phyloP scores from a whole-genome alignment of 805 yeast species.

The Soucietia sequanensis region DNA sequence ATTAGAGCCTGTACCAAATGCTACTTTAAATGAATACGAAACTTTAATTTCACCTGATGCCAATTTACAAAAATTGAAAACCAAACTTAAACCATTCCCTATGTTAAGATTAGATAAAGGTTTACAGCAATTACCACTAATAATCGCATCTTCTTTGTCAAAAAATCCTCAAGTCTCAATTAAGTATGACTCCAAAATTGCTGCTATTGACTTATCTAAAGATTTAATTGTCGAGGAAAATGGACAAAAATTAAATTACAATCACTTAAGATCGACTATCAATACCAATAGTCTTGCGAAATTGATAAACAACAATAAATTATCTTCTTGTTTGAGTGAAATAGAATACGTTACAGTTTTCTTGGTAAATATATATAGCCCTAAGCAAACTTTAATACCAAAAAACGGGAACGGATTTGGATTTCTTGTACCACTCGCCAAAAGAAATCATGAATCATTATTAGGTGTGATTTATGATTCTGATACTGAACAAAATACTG shows the following conservation, averaged over 20 bases:
- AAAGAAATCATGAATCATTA: conserved; percentile 51
- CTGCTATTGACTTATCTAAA: conserved; percentile 15
- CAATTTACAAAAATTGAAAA: conserved; percentile 35
- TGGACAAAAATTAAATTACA: conserved; percentile 29
- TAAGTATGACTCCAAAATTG: conserved; percentile 24
- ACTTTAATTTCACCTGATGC: conserved; percentile 37
- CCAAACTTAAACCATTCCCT: conserved; percentile 51
- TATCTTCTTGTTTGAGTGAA: conserved; percentile 11
- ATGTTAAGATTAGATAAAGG: conserved; percentile 61
- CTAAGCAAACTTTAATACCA: conserved; percentile 33
- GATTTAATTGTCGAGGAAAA: conserved; percentile 12
- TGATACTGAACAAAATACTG: conserved; percentile 62
- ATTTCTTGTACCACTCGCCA: conserved; percentile 66
- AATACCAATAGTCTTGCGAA: conserved; percentile 41
- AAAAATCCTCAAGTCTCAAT: conserved; percentile 42
- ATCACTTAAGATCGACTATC: conserved; percentile 62
- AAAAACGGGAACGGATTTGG: conserved; percentile 71
- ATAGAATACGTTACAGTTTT: conserved; percentile 50
- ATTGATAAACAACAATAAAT: conserved; percentile 18
- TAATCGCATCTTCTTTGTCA: conserved; percentile 37
- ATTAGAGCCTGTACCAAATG: conserved; percentile 3
- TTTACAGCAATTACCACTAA: conserved; percentile 49
- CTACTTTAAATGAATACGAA: conserved; percentile 36
- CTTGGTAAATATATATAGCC: conserved; percentile 65
- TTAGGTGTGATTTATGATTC: conserved; percentile 92